Evolutionary conservation across 2,329 filamentous ascomycete species (phyloP).

Genomic region (Coniochaeta prunicola): DNA sequence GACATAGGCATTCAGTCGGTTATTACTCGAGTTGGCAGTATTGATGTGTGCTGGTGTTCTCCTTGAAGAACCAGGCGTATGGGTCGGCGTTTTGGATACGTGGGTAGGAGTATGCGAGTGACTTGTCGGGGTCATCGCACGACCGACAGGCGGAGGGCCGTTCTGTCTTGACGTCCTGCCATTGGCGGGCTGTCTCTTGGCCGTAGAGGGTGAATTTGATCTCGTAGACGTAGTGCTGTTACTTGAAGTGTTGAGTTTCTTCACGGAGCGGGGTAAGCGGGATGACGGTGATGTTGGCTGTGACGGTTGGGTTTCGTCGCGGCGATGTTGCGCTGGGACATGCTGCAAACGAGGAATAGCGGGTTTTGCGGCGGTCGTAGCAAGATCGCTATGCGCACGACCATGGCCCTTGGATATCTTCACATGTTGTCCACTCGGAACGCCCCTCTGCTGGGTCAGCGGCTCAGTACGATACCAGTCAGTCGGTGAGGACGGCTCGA

Average conservation of each 20-base stretch:
- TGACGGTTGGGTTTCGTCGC: slow-evolving; percentile 4
- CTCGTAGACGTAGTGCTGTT: slow-evolving; percentile 43
- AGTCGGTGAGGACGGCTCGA: slow-evolving; percentile 56
- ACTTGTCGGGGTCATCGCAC: slow-evolving; percentile 32
- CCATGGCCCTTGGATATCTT: slow-evolving; percentile 31
- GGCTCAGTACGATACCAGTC: slow-evolving; percentile 51
- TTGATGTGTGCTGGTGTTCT: slow-evolving; percentile 34
- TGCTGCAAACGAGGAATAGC: slow-evolving; percentile 8
- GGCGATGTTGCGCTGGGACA: slow-evolving; percentile 2
- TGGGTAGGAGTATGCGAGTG: slow-evolving; percentile 16
- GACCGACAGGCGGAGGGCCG: slow-evolving; percentile 19
- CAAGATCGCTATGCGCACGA: slow-evolving; percentile 49
- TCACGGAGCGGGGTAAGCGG: slow-evolving; percentile 28
- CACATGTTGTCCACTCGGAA: slow-evolving; percentile 13
- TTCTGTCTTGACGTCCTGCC: slow-evolving; percentile 29
- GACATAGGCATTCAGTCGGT: slow-evolving; percentile 67
- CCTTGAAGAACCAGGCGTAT: slow-evolving; percentile 25
- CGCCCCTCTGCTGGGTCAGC: slow-evolving; percentile 12
- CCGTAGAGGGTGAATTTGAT: slow-evolving; percentile 46
- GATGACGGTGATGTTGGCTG: slow-evolving; percentile 22
- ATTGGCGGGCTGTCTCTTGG: slow-evolving; percentile 33
- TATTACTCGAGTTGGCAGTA: slow-evolving; percentile 25
- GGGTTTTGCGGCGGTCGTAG: slow-evolving; percentile 22
- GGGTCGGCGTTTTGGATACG: slow-evolving; percentile 36
- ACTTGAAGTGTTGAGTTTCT: slow-evolving; percentile 33